phyloP scores from a whole-genome alignment of 108 stramenopile genomes.

The Bacterosira constricta region DNA sequence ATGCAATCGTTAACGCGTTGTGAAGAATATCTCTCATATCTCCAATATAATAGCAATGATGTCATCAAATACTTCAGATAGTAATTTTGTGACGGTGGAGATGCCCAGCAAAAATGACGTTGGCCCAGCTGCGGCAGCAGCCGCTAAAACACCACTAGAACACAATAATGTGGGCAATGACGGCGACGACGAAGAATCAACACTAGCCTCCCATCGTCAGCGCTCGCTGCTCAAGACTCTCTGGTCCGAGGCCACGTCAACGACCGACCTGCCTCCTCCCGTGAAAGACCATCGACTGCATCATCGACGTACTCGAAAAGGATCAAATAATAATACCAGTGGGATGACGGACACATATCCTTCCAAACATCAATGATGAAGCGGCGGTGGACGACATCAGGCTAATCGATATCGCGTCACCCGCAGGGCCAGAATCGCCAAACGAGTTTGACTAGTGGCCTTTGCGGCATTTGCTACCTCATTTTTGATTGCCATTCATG shows the following conservation, averaged over 20 bases:
- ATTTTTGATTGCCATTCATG: conserved; percentile 22
- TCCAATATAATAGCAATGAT: no score
- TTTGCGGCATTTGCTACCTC: conserved; percentile 26
- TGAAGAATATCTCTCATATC: no score
- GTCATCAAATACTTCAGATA: no score
- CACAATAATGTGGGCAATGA: no score
- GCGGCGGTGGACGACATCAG: not conserved
- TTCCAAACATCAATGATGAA: not conserved
- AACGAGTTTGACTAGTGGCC: conserved; percentile 29
- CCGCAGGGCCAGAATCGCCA: conserved; percentile 20
- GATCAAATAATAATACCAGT: not conserved
- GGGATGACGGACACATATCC: not conserved
- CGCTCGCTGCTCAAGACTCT: conserved; percentile 29
- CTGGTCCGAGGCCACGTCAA: conserved; percentile 45
- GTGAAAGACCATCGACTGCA: conserved; percentile 18
- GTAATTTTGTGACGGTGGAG: no score
- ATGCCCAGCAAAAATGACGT: no score
- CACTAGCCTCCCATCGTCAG: no score
- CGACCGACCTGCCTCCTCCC: conserved; percentile 24
- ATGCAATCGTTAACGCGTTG: no score
- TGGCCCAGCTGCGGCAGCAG: no score
- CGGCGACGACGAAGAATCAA: not conserved
- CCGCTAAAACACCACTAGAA: no score
- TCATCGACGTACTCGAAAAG: conserved; percentile 4
- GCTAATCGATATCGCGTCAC: not conserved